Evolutionary conservation across 139 green algal genomes (phyloP).

Genomic region (Parachlorella kessleri): DNA sequence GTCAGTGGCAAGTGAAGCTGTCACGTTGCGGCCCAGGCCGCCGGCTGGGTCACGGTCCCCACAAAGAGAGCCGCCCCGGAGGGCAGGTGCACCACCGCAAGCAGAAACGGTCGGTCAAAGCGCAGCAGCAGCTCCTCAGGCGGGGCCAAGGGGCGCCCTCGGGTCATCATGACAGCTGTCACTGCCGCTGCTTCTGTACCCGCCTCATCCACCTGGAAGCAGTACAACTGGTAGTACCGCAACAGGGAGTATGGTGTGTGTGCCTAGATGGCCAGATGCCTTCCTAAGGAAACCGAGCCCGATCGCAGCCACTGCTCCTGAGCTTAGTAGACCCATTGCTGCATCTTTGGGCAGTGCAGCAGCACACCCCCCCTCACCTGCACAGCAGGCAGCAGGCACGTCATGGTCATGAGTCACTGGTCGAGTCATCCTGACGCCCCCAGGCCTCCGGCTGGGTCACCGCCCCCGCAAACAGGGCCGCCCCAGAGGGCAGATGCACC

Average conservation of each 20-base stretch:
- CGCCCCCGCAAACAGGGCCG: constrained; percentile 30
- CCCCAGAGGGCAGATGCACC: constrained; percentile 18
- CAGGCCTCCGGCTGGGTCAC: constrained; percentile 31
- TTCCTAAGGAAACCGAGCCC: too few relatives aligned
- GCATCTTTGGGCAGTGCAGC: too few relatives aligned
- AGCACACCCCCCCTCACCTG: too few relatives aligned
- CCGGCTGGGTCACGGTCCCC: constrained; percentile 28
- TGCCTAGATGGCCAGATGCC: too few relatives aligned
- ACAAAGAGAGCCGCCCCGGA: constrained; percentile 27
- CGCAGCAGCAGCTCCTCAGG: constrained; percentile 17
- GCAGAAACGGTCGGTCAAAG: constrained; percentile 42
- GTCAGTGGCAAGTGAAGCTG: background rate
- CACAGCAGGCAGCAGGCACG: too few relatives aligned
- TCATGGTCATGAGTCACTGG: too few relatives aligned
- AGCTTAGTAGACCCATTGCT: too few relatives aligned
- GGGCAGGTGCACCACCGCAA: constrained; percentile 31
- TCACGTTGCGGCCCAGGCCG: background rate
- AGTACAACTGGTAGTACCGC: too few relatives aligned
- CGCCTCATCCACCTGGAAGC: constrained; percentile 16
- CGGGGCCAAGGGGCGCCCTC: background rate
- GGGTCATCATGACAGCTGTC: constrained; percentile 35
- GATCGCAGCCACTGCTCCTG: too few relatives aligned
- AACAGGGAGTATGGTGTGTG: too few relatives aligned
- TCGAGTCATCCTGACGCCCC: too few relatives aligned
- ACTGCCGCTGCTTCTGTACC: constrained; percentile 31